phyloP scores from a whole-genome alignment of 345 rosid species.

The Capsella bursapastoris region DNA sequence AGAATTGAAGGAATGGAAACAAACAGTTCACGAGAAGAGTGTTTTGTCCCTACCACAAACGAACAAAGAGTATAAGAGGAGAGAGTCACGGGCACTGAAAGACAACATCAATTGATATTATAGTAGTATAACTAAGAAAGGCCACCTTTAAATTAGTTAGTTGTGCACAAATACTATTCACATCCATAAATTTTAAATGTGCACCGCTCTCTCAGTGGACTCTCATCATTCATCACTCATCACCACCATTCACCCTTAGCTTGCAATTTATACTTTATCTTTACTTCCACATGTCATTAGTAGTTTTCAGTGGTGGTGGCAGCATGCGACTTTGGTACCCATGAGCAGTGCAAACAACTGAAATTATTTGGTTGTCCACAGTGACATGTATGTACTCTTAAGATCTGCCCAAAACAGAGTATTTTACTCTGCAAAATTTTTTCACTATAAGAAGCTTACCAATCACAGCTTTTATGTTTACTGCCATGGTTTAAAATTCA shows the following conservation, averaged over 20 bases:
- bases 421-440: too few relatives aligned
- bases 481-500: neutral
- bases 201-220: constrained; percentile 33
- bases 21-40: constrained; percentile 38
- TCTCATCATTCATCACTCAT: constrained; percentile 22
- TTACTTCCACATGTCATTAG: constrained; percentile 22
- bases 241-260: constrained; percentile 8
- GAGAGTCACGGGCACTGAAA: constrained; percentile 47
- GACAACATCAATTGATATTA: constrained; percentile 28
- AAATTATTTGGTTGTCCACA: neutral
- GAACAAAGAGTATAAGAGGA: constrained; percentile 39
- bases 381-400: neutral
- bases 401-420: too few relatives aligned
- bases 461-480: neutral
- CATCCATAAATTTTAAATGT: constrained; percentile 3
- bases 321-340: constrained; percentile 30
- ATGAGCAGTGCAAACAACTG: constrained; percentile 6
- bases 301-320: constrained; percentile 24
- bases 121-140: constrained; percentile 8
- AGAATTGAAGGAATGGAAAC: constrained; percentile 34
- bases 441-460: too few relatives aligned
- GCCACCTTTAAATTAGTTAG: constrained; percentile 3
- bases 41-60: constrained; percentile 35
- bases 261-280: constrained; percentile 22
- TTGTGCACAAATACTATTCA: constrained; percentile 19